Evolutionary conservation across 768 basidiomycete species (phyloP), one percentile per base, ranked within the genome.

Genomic region (Tulasnella sp.): DNA sequence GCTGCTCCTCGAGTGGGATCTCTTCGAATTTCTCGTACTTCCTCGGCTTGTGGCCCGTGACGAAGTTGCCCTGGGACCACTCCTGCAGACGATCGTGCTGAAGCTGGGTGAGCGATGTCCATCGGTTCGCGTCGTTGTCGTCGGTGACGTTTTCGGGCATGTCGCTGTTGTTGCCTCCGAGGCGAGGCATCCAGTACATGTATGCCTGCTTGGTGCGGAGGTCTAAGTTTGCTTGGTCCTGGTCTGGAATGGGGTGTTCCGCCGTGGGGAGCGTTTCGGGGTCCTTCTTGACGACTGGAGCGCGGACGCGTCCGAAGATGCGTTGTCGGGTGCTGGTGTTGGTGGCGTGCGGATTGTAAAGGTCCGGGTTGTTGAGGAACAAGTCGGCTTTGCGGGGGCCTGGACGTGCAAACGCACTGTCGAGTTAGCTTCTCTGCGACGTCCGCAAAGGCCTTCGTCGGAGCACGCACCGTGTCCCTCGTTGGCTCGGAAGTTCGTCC

Each of bases 1-100:
- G 78, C 69, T 78, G 80, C 1, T 76, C 71, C 67, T 79, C 75
- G 0, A 80, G 79, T 78, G 78, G 79, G 39, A 82, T 81, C 47
- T 81, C 76, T 5, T 75, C 69, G 70, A 79, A 79, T 74, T 77
- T 79, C 0, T 77, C 72, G 26, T 77, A 69, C n/a, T 79, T 76
- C 8, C 78, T 78, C 65, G 76, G 6, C 35, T 69, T 69, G 8
- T n/a, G 9, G 26, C 42, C 67, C 7, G 39, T 69, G 9, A 59
- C 41, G 35, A 69, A 69, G 8, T 69, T 8, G 7, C 67, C 67
- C 26, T 42, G 7, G n/a, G 44, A 42, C 67, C 67, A 69, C 42
- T 69, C 42, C 36, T 69, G 5, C n/a, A 69, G 67, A 16, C 67
- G 67, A 17, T 69, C 67, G 29, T 42, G 42, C 42, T 69, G 67